A percentile compares a stretch with the other conserved stretches of the same genome.
phyloP scores from a whole-genome alignment of 345 rosid species.

The Lagerstroemia speciosa region DNA sequence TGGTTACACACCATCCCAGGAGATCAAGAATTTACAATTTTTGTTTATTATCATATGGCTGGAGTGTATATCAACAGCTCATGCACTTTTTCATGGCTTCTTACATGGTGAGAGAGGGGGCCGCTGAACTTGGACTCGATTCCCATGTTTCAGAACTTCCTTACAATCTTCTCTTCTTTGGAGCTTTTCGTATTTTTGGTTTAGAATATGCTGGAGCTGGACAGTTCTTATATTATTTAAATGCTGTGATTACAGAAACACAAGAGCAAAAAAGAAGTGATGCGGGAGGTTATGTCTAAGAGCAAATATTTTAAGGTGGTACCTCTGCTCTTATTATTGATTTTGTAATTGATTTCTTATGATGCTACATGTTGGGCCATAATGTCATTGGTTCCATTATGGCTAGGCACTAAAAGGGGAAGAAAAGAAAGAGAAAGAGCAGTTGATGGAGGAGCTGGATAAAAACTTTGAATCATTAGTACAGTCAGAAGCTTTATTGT shows the following conservation, averaged over 20 bases:
- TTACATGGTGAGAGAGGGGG: neutral
- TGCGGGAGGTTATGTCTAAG: too few relatives aligned
- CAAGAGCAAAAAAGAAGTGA: too few relatives aligned
- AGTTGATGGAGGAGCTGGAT: constrained; percentile 73
- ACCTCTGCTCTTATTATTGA: too few relatives aligned
- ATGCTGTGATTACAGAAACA: too few relatives aligned
- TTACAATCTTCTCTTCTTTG: neutral
- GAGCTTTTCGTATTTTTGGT: too few relatives aligned
- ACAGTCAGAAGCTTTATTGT: constrained; percentile 43
- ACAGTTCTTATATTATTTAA: too few relatives aligned
- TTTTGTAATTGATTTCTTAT: too few relatives aligned
- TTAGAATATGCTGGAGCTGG: too few relatives aligned
- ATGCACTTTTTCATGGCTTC: neutral
- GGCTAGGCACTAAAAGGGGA: constrained; percentile 80
- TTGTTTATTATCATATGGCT: neutral
- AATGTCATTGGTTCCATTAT: neutral
- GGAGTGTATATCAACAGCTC: neutral
- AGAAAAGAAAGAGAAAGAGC: constrained; percentile 74
- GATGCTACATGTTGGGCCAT: too few relatives aligned
- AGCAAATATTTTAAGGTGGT: too few relatives aligned
- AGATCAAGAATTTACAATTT: too few relatives aligned
- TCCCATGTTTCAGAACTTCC: neutral
- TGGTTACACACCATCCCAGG: too few relatives aligned
- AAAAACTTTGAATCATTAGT: constrained; percentile 54
- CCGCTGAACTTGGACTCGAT: neutral